Conservation (phyloP, 306 rosid species). For the Lathyrus sativus region DNA sequence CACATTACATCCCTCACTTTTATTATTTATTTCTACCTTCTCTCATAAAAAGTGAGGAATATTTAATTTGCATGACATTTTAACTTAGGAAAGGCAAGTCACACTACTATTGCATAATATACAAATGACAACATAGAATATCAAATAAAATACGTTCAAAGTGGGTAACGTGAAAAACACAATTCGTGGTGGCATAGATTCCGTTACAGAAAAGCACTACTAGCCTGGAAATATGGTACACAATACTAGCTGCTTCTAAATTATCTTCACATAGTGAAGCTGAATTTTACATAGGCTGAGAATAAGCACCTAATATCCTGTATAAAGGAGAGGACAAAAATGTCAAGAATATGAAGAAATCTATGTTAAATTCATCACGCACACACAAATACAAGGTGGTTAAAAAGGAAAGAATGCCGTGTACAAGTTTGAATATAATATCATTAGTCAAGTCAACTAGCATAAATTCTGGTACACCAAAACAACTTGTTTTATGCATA, state of each 20-base stretch:
- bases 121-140: constrained; percentile 28
- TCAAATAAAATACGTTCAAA: constrained; percentile 27
- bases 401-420: constrained; percentile 4
- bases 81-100: background rate
- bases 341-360: constrained; percentile 29
- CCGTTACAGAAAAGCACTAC: constrained; percentile 30
- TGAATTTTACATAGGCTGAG: constrained; percentile 17
- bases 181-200: constrained; percentile 27
- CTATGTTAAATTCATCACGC: background rate
- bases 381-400: constrained; percentile 5
- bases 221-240: constrained; percentile 18
- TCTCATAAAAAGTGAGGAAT: background rate
- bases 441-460: constrained; percentile 37
- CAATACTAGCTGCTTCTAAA: constrained; percentile 4
- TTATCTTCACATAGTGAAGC: constrained; percentile 34
- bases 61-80: background rate
- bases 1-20: background rate
- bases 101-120: constrained; percentile 14
- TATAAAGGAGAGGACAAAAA: constrained; percentile 36
- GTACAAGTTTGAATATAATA: constrained; percentile 26
- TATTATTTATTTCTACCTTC: background rate
- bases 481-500: constrained; percentile 33
- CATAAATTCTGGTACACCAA: constrained; percentile 28
- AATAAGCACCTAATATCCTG: constrained; percentile 55
- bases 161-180: constrained; percentile 26